Percentiles rank a stretch among this genome's conserved stretches.
Conservation (phyloP, 345 rosid genomes). For the Conringia planisiliqua region DNA sequence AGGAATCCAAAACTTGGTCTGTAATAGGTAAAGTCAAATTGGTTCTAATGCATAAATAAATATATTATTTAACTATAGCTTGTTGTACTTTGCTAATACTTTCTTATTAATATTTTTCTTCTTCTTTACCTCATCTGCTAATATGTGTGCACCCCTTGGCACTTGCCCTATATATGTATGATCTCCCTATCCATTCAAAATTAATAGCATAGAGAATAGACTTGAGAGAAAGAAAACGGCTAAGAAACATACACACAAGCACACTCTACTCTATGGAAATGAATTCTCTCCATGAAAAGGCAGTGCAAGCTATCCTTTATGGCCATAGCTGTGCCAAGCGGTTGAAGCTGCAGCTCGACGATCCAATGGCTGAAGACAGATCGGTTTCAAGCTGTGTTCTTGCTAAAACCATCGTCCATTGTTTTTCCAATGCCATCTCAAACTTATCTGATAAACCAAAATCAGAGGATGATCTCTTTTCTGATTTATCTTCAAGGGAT, state of each 20-base stretch:
- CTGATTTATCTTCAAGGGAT: conserved; percentile 12
- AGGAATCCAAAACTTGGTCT: neutral
- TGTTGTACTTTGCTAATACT: conserved; percentile 2
- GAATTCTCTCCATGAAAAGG: conserved; percentile 6
- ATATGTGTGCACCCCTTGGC: neutral
- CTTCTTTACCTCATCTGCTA: neutral
- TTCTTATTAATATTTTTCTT: neutral
- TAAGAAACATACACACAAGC: neutral
- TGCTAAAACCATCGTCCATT: conserved; percentile 13
- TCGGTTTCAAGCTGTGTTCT: conserved; percentile 23
- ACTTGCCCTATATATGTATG: neutral
- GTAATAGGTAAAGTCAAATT: conserved; percentile 4
- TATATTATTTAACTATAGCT: neutral
- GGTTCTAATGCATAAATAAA: neutral
- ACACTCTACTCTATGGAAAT: conserved; percentile 4
- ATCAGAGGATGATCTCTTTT: neutral
- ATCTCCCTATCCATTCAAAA: neutral
- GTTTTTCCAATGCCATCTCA: conserved; percentile 21
- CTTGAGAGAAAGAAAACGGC: neutral
- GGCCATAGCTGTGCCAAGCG: conserved; percentile 27
- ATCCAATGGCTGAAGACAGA: conserved; percentile 15
- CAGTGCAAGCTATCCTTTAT: conserved; percentile 21
- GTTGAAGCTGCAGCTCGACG: conserved; percentile 16
- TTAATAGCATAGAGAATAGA: neutral
- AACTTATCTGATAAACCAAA: conserved; percentile 4